Conservation (phyloP, 1,139 yeast species). For the Kluyveromyces sp. region DNA sequence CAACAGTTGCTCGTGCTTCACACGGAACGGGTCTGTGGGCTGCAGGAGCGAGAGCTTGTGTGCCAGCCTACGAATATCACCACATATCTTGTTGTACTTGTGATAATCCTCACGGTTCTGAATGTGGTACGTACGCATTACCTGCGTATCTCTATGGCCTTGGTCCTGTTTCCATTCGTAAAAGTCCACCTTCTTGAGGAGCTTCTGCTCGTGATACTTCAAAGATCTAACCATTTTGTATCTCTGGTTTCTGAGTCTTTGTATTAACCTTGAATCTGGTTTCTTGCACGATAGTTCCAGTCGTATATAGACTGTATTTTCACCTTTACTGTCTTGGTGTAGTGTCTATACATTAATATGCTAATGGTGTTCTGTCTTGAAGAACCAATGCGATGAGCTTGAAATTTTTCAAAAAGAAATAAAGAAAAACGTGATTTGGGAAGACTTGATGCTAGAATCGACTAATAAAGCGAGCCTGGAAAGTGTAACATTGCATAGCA, state of each 20-base stretch:
- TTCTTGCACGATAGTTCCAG: too few relatives aligned
- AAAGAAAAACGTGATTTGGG: neutral
- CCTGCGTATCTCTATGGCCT: constrained; percentile 90
- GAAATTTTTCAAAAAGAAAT: constrained; percentile 1
- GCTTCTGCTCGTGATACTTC: constrained; percentile 91
- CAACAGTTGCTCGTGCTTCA: constrained; percentile 78
- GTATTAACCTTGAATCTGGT: too few relatives aligned
- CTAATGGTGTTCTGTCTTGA: too few relatives aligned
- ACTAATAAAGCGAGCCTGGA: too few relatives aligned
- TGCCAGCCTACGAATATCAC: constrained; percentile 80
- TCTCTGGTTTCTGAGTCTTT: neutral
- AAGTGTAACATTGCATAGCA: too few relatives aligned
- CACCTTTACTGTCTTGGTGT: neutral
- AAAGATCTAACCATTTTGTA: constrained; percentile 77
- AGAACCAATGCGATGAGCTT: constrained; percentile 8
- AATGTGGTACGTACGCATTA: constrained; percentile 88
- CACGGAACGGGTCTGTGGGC: constrained; percentile 77
- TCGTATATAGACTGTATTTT: neutral
- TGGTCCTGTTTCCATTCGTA: constrained; percentile 97
- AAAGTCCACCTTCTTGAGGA: constrained; percentile 91
- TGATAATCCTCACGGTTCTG: constrained; percentile 95
- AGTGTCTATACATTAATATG: neutral
- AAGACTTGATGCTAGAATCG: neutral
- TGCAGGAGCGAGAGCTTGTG: constrained; percentile 75
- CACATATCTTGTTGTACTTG: constrained; percentile 86